Base-by-base conservation (phyloP, 352 stramenopile species). In the Nothophytophthora sp. region DNA sequence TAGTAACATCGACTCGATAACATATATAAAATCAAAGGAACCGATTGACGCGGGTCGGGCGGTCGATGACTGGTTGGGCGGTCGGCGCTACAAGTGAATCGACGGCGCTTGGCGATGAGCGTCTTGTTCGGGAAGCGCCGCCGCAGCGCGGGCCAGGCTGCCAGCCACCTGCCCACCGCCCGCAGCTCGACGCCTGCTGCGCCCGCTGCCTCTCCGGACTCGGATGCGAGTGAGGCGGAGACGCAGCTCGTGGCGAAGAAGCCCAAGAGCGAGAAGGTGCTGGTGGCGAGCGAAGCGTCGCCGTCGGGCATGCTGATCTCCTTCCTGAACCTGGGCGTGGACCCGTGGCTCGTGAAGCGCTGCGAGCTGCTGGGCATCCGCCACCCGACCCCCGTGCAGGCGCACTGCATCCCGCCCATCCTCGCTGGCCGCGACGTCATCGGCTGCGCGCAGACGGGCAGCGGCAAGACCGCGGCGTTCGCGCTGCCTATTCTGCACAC, bases 401-500 rank as follows among this genome's bases (percentile, higher is more conserved):
- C 82, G 11, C 73, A 93, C 30, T 97, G 87, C 54, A 97, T 98
- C 49, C 93, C 95, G 24, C 73, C 81, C 20, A 90, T 97, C 15
- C 71, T 98, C 10, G 58, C 70, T 5, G 91, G 95, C 3, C 81
- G 84, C n/a, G 85, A 98, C 50, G 89, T 99, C 7, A 74, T 98
- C 32, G 95, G 88, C 32, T 92, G 90, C 30, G 92, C 96, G 13
- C 90, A 97, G 60, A 98, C 95, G 9, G 98, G 98, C 41, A 97
- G 76, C 35, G 98, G 98, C 25, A 99, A 99, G 82, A 99, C 98
- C 11, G 97, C 96, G 16, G 95, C 97, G 13, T 99, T 99, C 70
- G 92, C 92, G 22, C 78, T 99, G 32, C 97, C 97, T 9, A 99
- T 99, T 59, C 75, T 99, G 22, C 92, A 99, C 53, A 61, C 70